Evolutionary conservation across 2,329 filamentous ascomycete genomes (phyloP), one percentile per base, ranked within the genome.

Genomic region (Monosporascus sp.): DNA sequence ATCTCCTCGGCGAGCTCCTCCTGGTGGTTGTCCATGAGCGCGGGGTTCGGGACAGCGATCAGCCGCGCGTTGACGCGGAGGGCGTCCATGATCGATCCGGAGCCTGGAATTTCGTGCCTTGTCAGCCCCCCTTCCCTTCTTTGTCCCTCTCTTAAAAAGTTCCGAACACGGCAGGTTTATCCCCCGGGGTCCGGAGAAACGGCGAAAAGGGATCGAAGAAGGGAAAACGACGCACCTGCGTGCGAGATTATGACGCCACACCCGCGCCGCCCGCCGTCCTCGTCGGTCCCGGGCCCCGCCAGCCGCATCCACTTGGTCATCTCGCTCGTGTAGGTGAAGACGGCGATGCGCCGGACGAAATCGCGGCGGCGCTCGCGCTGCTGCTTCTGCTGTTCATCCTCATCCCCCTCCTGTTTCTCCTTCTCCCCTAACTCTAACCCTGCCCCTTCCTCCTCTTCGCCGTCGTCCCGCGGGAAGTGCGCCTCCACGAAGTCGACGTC

Each of bases 1-100:
- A 97, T 79, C 59, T 89, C 85, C 48, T 84, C 77, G 1, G 93
- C 93, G 51, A 99, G 80, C 68, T 97, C 90, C 20, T 84, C 80
- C 70, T 99, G 94, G 67, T 99, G 94, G 63, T 99, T 93, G 65
- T 95, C 85, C 62, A 96, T 80, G 0, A 99, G 80, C 6, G 77
- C 76, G 2, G 84, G 79, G 68, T 99, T 99, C 2, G 93, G 89
- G 2, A 99, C 91, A 1, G 96, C 90, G 48, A 99, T 80, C n/a
- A 97, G 75, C 3, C 89, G 86, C 0, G 91, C 75, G 15, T 83
- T 81, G 50, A 88, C 75, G 44, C 89, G 83, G 57, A 95, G 81
- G 1, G 86, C 90, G 67, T 92, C 90, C 1, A 97, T 78, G 27
- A 97, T 91, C 3, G 90, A 91, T 8, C 94, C 94, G 14, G 93